Evolutionary conservation across 805 yeast genomes (phyloP), one percentile per base, ranked within the genome.

Genomic region (Cyberlindnera meyerae): DNA sequence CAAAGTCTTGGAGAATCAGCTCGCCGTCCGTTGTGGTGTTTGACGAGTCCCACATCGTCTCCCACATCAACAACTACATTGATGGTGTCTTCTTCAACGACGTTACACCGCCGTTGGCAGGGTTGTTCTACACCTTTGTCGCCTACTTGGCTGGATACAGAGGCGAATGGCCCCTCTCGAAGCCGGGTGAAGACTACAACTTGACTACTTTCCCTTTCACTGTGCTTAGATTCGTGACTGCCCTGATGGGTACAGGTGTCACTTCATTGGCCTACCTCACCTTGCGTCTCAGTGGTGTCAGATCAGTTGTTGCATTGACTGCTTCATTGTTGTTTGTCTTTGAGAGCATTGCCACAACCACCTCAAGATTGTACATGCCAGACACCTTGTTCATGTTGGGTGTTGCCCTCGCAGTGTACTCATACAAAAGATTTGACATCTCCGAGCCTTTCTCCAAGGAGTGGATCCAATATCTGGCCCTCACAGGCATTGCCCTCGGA

Each of bases 61-160:
- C 60, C 1, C 65, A 56, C 45, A 63, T 66, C 8, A 48, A 56
- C 29, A 61, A 66, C 25, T 77, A 77, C 57, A 67, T 68, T 45
- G 63, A 63, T 34, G 84, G 85, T 17, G 65, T 70, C 27, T 80
- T 75, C 55, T 81, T 79, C 58, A 64, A 81, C 48, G 88, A 80
- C 49, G 79, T 79, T 18, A 82, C 81, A 45, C 89, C 90, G 9
- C 89, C 90, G 5, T 61, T 82, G 34, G 79, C 73, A 26, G 77
- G 79, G 47, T 59, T 82, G 58, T 55, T 78, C 11, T 78, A 70
- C 49, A 76, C 75, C 21, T 65, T 71, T 36, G 62, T 79, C 7
- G 79, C 79, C 3, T 58, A 63, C 42, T 26, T 74, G 13, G 66
- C 66, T 24, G 79, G 80, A 5, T 77, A 71, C 61, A 66, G 75